Evolutionary conservation across 2,329 filamentous ascomycete species (phyloP).

Genomic region (Colletotrichum theobromicola): DNA sequence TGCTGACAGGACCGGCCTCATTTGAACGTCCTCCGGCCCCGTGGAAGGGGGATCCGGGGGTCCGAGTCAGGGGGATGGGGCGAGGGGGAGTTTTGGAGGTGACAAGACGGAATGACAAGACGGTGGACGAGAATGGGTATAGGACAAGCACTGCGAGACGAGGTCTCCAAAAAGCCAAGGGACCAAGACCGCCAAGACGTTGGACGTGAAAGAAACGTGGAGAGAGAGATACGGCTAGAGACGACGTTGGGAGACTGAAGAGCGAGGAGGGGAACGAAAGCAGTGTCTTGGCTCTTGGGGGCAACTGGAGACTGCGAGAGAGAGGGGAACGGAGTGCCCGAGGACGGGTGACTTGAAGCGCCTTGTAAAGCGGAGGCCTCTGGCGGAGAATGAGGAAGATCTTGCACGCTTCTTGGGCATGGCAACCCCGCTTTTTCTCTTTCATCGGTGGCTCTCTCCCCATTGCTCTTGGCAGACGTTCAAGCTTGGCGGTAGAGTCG

Average conservation of each 20-base stretch:
- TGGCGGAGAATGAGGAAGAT: constrained; percentile 18
- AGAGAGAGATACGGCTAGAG: background rate
- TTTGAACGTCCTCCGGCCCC: constrained; percentile 18
- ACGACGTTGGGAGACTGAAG: background rate
- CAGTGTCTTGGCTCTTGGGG: background rate
- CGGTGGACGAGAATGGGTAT: background rate
- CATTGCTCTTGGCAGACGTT: background rate
- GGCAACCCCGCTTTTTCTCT: constrained; percentile 5
- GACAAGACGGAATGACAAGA: constrained; percentile 10
- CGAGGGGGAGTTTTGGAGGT: background rate
- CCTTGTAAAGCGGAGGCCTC: constrained; percentile 18
- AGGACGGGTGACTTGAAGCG: constrained; percentile 7
- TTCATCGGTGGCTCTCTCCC: constrained; percentile 1
- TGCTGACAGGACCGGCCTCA: constrained; percentile 9
- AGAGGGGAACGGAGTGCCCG: constrained; percentile 6
- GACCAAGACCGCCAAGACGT: background rate
- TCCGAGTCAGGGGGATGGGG: constrained; percentile 11
- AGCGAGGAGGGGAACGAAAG: background rate
- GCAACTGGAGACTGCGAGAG: background rate
- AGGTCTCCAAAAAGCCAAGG: background rate
- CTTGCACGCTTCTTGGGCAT: constrained; percentile 3
- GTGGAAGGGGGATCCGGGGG: constrained; percentile 7
- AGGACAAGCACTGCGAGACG: background rate
- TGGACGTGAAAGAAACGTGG: background rate
- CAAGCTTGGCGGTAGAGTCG: constrained; percentile 8